phyloP scores from a whole-genome alignment of 176 grass and related monocot genomes.

The Rhynchospora tenuis region DNA sequence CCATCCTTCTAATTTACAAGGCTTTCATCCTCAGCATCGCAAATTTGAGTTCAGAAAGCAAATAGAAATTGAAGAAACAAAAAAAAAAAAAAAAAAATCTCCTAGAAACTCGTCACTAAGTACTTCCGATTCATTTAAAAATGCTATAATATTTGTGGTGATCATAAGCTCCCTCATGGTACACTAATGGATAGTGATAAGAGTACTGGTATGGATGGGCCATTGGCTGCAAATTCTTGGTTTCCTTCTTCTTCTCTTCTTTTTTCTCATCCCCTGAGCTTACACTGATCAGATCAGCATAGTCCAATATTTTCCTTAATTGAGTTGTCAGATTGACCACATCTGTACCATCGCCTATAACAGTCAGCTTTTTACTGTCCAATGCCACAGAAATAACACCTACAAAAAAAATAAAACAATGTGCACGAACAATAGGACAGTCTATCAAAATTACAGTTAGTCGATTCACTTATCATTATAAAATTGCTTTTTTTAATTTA shows the following conservation, averaged over 20 bases:
- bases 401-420: not conserved
- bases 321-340: slow-evolving; percentile 32
- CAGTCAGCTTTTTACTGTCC: slow-evolving; percentile 42
- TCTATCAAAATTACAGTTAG: not conserved
- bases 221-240: not conserved
- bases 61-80: not conserved
- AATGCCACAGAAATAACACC: slow-evolving; percentile 52
- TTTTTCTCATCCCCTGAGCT: not conserved
- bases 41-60: not conserved
- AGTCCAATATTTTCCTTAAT: slow-evolving; percentile 40
- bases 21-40: not conserved
- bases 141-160: not conserved
- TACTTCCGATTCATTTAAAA: not conserved
- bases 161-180: not conserved
- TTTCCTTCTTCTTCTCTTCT: not conserved
- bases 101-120: not conserved
- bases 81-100: not conserved
- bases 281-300: slow-evolving; percentile 50
- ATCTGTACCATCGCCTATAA: slow-evolving; percentile 47
- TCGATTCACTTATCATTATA: not conserved
- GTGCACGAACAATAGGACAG: not conserved
- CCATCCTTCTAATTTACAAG: not conserved
- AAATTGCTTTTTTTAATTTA: not conserved
- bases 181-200: not conserved
- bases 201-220: not conserved